Evolutionary conservation across 345 rosid genomes (phyloP).

Genomic region (Gossypium stocksii): DNA sequence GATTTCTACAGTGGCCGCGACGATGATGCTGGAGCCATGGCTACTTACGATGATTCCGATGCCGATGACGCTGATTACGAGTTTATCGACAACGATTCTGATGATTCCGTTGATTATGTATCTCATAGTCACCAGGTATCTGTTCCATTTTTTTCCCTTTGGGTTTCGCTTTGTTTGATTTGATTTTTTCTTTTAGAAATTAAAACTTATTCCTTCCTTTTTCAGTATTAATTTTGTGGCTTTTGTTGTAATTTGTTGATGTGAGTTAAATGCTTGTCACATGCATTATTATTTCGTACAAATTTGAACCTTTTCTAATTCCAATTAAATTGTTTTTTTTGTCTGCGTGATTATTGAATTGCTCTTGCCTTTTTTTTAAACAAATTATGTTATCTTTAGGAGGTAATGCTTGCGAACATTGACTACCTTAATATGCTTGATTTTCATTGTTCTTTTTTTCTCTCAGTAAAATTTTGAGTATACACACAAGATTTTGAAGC

Average conservation of each 20-base stretch:
- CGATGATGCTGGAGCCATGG: slow-evolving; percentile 31
- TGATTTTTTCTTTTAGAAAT: background rate
- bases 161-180: background rate
- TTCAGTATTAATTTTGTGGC: background rate
- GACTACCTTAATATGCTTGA: background rate
- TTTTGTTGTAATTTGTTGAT: background rate
- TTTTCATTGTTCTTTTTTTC: background rate
- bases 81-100: slow-evolving; percentile 64
- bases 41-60: slow-evolving; percentile 47
- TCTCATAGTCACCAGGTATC: slow-evolving; percentile 64
- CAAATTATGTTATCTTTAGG: slow-evolving; percentile 1
- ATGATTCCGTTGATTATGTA: slow-evolving; percentile 60
- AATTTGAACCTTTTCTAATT: background rate
- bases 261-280: background rate
- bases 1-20: slow-evolving; percentile 77
- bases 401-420: background rate
- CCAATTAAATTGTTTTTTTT: background rate
- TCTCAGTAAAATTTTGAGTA: background rate
- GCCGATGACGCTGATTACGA: slow-evolving; percentile 56
- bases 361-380: background rate
- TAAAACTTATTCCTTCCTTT: background rate
- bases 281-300: background rate
- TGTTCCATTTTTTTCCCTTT: background rate
- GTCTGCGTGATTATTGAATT: background rate
- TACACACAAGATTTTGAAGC: background rate